Evolutionary conservation across 495 filamentous ascomycete genomes (phyloP), one percentile per base, ranked within the genome.

Genomic region (Mytilinidion resinicola): DNA sequence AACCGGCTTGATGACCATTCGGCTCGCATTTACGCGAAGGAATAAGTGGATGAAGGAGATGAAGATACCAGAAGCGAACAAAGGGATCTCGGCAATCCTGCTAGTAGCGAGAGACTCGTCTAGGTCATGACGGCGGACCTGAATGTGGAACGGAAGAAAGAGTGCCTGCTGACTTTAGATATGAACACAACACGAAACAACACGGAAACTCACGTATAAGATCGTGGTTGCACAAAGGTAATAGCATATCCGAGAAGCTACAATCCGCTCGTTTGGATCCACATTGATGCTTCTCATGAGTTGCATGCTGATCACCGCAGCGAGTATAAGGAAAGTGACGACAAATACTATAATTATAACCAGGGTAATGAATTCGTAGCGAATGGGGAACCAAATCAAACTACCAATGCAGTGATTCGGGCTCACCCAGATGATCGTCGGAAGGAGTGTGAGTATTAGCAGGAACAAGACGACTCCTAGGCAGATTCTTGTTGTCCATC

Each of bases 201-300:
- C 6, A 3, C 9, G 21, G 11, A 15, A 1, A 61, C 66, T 62
- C 34, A 69, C 66, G 46, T 67, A 62, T 30, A 69, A 19, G 8
- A 64, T 9, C 6, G 60, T 42, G 12, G 42, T 44, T 14, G 60
- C 46, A 5, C 67, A 35, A 6, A 69, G 55, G 37, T 67, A 67
- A 42, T 64, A 69, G 55, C 68, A 61, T 60, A 69, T 67, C 19
- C 66, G 25, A 7, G 66, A 67, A 20, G 64, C 66, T 42, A 64
- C 64, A 58, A 69, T 67, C 20, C 66, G 60, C 55, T 69, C 64
- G 42, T 64, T 69, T 11, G 60, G 64, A 20, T 69, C 66, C 44
- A 69, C 50, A 14, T 59, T 51, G 17, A 52, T 4, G 3, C 51
- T 67, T 47, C 66, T 43, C 56, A 64, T 58, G 21, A 69, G 53